Conservation (phyloP, 2,329 filamentous ascomycete genomes). For the Aspergillus neoniger region DNA sequence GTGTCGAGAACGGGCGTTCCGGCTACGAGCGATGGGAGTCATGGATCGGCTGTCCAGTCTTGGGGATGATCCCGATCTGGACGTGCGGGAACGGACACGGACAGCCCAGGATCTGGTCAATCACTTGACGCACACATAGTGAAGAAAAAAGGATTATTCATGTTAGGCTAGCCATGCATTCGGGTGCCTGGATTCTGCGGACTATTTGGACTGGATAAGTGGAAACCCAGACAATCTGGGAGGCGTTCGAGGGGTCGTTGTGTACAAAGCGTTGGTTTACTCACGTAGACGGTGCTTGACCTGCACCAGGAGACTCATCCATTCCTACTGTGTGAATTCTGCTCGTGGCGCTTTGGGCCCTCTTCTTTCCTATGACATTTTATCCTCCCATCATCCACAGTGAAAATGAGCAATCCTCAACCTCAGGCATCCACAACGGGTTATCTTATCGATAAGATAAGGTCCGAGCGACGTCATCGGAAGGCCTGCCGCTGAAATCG, state of each 20-base stretch:
- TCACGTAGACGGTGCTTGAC: neutral
- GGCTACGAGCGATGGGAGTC: conserved; percentile 72
- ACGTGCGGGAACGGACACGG: conserved; percentile 82
- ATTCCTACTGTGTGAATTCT: too few relatives aligned
- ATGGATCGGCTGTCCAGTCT: conserved; percentile 65
- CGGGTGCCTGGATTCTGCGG: neutral
- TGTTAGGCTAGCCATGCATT: conserved; percentile 4
- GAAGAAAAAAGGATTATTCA: neutral
- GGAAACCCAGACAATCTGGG: neutral
- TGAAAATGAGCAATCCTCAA: too few relatives aligned
- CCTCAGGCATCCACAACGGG: too few relatives aligned
- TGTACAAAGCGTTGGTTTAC: neutral
- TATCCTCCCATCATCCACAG: neutral
- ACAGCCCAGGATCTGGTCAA: conserved; percentile 73
- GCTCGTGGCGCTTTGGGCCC: too few relatives aligned
- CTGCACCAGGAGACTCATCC: neutral
- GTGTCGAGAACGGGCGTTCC: conserved; percentile 66
- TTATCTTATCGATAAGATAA: neutral
- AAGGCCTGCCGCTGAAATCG: neutral
- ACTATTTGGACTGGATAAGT: conserved; percentile 2
- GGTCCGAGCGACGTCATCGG: conserved; percentile 10
- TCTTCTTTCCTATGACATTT: too few relatives aligned
- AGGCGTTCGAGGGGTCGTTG: neutral
- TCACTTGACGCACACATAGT: conserved; percentile 25
- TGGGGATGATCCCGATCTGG: conserved; percentile 71